These are phyloP conservation scores for Lactarius sanguifluus DNA, from an alignment of 768 basidiomycete species.

Conservation along the genomic window DNA sequence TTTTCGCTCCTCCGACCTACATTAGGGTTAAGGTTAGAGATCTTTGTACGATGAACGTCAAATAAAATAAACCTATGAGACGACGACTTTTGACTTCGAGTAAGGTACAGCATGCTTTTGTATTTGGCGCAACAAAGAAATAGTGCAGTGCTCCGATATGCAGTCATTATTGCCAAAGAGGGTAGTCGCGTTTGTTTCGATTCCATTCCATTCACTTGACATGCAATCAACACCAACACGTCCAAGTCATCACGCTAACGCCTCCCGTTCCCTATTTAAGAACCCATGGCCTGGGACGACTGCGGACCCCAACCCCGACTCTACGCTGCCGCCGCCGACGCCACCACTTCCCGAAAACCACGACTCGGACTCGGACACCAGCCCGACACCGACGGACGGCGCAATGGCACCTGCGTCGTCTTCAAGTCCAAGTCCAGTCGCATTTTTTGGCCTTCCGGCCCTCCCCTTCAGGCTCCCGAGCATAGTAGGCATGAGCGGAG, in stretches of 20 bases:
- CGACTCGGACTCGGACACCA: not conserved
- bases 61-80: too few relatives aligned
- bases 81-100: too few relatives aligned
- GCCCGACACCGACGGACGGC: not conserved
- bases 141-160: not conserved
- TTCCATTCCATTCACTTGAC: not conserved
- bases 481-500: not conserved
- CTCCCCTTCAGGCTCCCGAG: not conserved
- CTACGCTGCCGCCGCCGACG: not conserved
- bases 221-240: conserved; percentile 1
- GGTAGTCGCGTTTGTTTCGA: not conserved
- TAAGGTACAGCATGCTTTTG: too few relatives aligned
- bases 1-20: not conserved
- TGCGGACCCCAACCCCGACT: not conserved
- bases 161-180: not conserved
- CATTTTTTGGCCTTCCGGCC: not conserved
- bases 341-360: not conserved
- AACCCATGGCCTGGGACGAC: conserved; percentile 11
- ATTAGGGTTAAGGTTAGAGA: conserved; percentile 26
- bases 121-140: too few relatives aligned
- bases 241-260: conserved; percentile 15
- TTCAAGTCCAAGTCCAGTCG: not conserved
- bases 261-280: conserved; percentile 7
- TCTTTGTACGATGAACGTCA: not conserved
- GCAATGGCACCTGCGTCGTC: not conserved